Base-by-base conservation (phyloP, 2,329 filamentous ascomycete species). In the Ophiocordyceps camponoti-rufipedis region DNA sequence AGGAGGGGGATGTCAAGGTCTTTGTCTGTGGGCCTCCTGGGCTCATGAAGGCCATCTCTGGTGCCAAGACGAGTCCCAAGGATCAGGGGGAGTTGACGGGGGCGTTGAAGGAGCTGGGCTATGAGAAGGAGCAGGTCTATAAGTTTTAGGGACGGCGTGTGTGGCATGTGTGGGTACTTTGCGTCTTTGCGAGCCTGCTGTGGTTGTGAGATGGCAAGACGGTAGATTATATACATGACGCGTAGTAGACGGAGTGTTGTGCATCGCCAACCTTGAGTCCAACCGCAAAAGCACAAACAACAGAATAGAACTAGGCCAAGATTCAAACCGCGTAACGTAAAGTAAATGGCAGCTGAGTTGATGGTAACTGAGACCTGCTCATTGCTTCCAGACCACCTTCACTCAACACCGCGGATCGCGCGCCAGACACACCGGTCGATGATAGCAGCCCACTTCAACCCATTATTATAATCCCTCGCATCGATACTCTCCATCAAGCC, bases 11-110 rank as follows among this genome's bases (percentile, higher is more conserved):
- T 42, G 11, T 94, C 70, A 96, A 96, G 78, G 65, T 96, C 50
- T 96, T 98, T 58, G 85, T 98, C 35, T 96, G 89, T 64, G 89
- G 89, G 0, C 91, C 91, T 12, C 88, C 89, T 3, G 84, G 81
- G 40, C 62, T 96, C 72, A 94, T 94, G 78, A 94, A 94, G 65
- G 83, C 87, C 48, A 79, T 96, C 54, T 89, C 83, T 35, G 91
- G 91, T 32, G 66, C 67, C 57, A 96, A 98, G 84, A 80, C 82
- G 62, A 91, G 82, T 66, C 87, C 88, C n/a, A 72, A 76, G 56
- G 87, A 98, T 62, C 91, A 98, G 69, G 91, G 91, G 54, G 89
- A 96, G 68, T 72, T 98, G 52, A 70, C 69, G 9, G 91, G 85
- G 51, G 70, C 80, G 51, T 70, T 98, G 52, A 82, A 86, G 68